Evolutionary conservation across 2,329 filamentous ascomycete species (phyloP).

Genomic region (Coniochaeta sp.): DNA sequence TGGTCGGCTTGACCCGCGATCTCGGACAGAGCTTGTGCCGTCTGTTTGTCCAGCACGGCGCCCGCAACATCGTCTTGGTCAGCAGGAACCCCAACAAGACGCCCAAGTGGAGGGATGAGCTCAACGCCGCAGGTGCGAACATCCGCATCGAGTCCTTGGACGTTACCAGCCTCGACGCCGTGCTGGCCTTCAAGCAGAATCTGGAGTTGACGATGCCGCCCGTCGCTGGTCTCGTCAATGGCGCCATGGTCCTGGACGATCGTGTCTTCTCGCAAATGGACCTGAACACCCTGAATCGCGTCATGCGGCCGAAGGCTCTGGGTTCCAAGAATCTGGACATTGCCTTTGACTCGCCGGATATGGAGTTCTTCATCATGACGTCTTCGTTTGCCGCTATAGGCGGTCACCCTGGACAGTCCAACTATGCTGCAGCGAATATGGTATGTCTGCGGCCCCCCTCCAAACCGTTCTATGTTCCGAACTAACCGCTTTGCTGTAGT

Average conservation of each 20-base stretch:
- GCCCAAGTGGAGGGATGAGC: constrained; percentile 24
- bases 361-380: constrained; percentile 40
- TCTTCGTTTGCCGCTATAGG: constrained; percentile 36
- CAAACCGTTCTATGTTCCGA: background rate
- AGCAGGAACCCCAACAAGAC: constrained; percentile 27
- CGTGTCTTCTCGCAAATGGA: constrained; percentile 33
- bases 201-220: constrained; percentile 17
- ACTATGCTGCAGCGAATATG: constrained; percentile 38
- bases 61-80: constrained; percentile 28
- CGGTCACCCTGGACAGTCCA: constrained; percentile 34
- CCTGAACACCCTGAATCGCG: constrained; percentile 25
- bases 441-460: constrained; percentile 2
- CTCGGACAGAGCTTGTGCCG: constrained; percentile 34
- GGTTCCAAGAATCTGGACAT: constrained; percentile 31
- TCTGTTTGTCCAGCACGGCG: constrained; percentile 28
- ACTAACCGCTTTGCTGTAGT: constrained; percentile 11
- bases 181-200: constrained; percentile 18
- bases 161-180: constrained; percentile 18
- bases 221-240: constrained; percentile 33
- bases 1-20: constrained; percentile 34
- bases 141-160: constrained; percentile 19
- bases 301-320: constrained; percentile 30
- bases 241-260: constrained; percentile 38
- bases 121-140: constrained; percentile 14
- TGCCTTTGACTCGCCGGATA: constrained; percentile 21